Percentiles rank a stretch among this genome's conserved stretches.
Evolutionary conservation across 163 green algal species (phyloP).

Genomic region (Chlorella variabilis): DNA sequence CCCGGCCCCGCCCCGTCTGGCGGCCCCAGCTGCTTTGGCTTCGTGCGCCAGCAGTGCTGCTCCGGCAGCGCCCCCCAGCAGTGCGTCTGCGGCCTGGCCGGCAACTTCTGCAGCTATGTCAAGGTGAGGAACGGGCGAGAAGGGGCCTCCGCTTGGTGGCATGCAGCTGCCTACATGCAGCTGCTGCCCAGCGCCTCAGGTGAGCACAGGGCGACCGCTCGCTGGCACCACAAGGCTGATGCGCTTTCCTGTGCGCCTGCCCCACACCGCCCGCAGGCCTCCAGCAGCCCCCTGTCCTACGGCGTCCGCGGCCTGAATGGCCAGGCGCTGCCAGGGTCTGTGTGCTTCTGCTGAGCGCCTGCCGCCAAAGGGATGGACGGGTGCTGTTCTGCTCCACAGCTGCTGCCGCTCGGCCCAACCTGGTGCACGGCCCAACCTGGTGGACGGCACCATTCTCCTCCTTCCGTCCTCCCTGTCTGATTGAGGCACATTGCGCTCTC

Average conservation of each 20-base stretch:
- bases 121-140: background rate
- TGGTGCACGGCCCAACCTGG: no score
- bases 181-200: no score
- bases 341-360: conserved; percentile 24
- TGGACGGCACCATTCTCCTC: no score
- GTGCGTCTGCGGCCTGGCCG: conserved; percentile 18
- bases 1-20: background rate
- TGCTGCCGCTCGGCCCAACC: no score
- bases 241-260: background rate
- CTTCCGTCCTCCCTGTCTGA: no score
- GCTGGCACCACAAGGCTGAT: no score
- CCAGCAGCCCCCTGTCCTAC: background rate
- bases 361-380: no score
- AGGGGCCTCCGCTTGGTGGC: no score
- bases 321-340: background rate
- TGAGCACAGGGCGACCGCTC: no score
- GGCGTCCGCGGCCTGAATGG: background rate
- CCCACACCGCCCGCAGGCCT: background rate
- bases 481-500: no score
- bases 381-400: no score
- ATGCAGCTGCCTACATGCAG: no score
- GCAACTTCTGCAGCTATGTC: conserved; percentile 9
- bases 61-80: background rate
- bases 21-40: background rate
- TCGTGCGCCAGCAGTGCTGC: conserved; percentile 31